These are phyloP conservation scores for Tanacetum coccineum DNA, from an alignment of 129 eudicot species.

Conservation along the genomic window DNA sequence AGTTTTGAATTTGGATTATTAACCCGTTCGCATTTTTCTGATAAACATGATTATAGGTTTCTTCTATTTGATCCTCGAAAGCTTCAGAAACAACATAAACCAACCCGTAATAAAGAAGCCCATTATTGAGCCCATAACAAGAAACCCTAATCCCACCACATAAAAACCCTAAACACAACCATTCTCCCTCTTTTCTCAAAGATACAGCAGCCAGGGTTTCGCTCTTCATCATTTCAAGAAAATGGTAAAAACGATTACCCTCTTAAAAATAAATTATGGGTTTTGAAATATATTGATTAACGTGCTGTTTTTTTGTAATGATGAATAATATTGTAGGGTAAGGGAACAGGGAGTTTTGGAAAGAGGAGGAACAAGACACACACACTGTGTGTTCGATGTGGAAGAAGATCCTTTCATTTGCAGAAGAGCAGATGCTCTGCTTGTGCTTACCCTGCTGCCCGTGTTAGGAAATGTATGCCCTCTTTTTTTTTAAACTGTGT, in stretches of 20 bases:
- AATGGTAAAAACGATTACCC: constrained; percentile 17
- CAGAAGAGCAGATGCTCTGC: constrained; percentile 52
- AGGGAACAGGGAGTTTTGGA: constrained; percentile 53
- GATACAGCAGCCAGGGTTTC: constrained; percentile 29
- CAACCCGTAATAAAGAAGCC: background rate
- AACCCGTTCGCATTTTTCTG: no score
- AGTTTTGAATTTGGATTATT: no score
- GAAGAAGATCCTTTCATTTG: constrained; percentile 43
- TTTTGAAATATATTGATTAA: no score
- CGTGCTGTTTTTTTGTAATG: background rate
- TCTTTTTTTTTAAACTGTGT: no score
- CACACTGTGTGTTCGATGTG: constrained; percentile 53
- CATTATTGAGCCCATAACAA: background rate
- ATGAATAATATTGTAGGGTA: constrained; percentile 29
- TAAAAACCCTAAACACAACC: constrained; percentile 13
- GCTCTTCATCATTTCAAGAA: constrained; percentile 13
- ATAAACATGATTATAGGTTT: no score
- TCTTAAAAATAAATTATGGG: no score
- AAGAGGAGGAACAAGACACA: constrained; percentile 61
- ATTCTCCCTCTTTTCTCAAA: constrained; percentile 6
- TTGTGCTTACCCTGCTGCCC: constrained; percentile 51
- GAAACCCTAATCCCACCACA: constrained; percentile 29
- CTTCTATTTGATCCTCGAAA: no score
- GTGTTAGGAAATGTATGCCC: constrained; percentile 43
- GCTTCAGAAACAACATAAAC: background rate